These are phyloP conservation scores for Penicillium cinerascens DNA, from an alignment of 495 filamentous ascomycete species.

Conservation along the genomic window DNA sequence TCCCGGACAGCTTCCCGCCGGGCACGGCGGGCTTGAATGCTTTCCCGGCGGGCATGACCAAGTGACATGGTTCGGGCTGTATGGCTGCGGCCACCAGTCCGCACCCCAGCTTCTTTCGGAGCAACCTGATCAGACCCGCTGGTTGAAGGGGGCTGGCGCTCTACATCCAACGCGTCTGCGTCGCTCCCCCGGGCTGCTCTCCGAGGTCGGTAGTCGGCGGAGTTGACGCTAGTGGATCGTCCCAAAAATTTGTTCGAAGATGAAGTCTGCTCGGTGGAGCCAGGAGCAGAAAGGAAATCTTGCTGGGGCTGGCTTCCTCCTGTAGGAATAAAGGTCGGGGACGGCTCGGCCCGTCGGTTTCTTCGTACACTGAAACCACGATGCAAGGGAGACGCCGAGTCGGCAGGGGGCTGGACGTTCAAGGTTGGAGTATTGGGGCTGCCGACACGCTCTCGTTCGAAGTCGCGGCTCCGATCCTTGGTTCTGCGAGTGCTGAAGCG, in stretches of 20 bases:
- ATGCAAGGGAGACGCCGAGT: slow-evolving; percentile 57
- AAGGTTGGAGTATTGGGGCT: slow-evolving; percentile 65
- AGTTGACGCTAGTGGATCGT: slow-evolving; percentile 82
- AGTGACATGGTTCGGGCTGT: slow-evolving; percentile 82
- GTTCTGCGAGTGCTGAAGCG: slow-evolving; percentile 85
- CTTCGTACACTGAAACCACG: slow-evolving; percentile 82
- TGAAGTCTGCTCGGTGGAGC: slow-evolving; percentile 53
- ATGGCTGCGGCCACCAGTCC: slow-evolving; percentile 28
- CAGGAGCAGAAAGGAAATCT: slow-evolving; percentile 69
- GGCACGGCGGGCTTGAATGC: slow-evolving; percentile 78
- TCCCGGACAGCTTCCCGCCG: slow-evolving; percentile 63
- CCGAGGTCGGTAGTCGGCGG: slow-evolving; percentile 66
- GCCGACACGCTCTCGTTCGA: slow-evolving; percentile 51
- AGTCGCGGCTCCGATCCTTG: slow-evolving; percentile 50
- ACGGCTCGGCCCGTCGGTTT: slow-evolving; percentile 58
- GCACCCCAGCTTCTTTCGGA: slow-evolving; percentile 36
- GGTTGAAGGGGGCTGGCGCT: slow-evolving; percentile 61
- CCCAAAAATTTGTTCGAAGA: slow-evolving; percentile 63
- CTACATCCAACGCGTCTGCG: slow-evolving; percentile 49
- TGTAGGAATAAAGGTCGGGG: slow-evolving; percentile 52
- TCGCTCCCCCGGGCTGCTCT: slow-evolving; percentile 57
- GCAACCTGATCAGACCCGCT: slow-evolving; percentile 75
- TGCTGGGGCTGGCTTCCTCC: slow-evolving; percentile 66
- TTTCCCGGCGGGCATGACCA: slow-evolving; percentile 84
- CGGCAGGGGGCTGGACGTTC: slow-evolving; percentile 68